phyloP scores from a whole-genome alignment of 179 eudicot genomes.

The Carnegiea gigantea region DNA sequence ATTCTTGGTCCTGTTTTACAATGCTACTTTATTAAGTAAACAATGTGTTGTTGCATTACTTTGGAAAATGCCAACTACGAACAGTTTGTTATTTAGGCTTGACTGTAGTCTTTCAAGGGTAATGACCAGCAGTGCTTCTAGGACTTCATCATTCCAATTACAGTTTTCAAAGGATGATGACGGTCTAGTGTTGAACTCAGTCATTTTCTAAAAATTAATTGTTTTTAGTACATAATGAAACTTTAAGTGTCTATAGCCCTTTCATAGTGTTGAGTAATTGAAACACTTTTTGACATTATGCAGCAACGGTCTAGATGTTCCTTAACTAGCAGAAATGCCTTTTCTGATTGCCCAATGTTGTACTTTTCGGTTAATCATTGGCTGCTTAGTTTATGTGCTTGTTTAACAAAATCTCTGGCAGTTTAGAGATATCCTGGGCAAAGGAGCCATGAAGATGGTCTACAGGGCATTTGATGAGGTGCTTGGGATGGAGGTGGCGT shows the following conservation, averaged over 20 bases:
- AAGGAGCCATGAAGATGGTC: conserved; percentile 85
- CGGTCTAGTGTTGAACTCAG: no score
- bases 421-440: conserved; percentile 70
- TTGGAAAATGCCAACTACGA: background rate
- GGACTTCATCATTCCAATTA: no score
- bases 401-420: conserved; percentile 24
- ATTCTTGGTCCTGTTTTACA: background rate
- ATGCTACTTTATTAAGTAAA: background rate
- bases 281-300: no score
- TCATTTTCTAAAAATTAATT: background rate
- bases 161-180: no score
- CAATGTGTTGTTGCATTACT: background rate
- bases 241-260: no score
- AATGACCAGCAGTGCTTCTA: no score
- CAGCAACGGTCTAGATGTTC: no score
- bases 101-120: background rate
- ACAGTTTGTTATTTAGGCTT: background rate
- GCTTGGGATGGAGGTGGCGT: conserved; percentile 84
- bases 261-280: no score
- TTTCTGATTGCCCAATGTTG: no score
- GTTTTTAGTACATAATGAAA: background rate
- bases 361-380: background rate
- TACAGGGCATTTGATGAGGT: conserved; percentile 76
- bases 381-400: background rate
- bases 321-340: no score